Conservation (phyloP, 2,329 filamentous ascomycete species). For the Trichoderma atrobrunneum region DNA sequence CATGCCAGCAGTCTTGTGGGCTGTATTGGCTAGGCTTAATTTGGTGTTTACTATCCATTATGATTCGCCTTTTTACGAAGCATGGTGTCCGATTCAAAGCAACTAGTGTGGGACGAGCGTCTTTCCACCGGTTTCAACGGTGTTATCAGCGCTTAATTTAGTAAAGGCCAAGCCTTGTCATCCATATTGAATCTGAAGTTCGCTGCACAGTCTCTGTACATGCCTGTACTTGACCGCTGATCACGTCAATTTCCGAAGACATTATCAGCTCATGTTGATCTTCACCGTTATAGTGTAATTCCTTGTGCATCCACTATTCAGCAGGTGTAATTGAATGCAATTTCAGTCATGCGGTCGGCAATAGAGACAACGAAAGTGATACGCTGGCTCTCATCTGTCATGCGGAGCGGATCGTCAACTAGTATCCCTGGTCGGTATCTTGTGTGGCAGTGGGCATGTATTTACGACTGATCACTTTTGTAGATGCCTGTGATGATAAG, state of each 20-base stretch:
- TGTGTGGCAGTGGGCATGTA: background rate
- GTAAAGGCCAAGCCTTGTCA: background rate
- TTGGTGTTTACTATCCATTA: background rate
- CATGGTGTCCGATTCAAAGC: background rate
- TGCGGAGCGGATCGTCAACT: background rate
- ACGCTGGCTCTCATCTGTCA: background rate
- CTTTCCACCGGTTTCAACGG: background rate
- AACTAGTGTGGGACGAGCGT: background rate
- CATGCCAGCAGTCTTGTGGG: background rate
- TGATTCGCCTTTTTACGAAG: too few species aligned
- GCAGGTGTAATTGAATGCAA: background rate
- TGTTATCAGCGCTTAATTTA: background rate
- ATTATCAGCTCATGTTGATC: background rate
- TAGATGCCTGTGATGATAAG: background rate
- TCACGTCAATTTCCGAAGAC: background rate
- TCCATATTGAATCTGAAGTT: background rate
- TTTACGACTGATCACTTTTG: background rate
- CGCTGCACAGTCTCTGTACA: background rate
- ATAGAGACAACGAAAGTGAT: background rate
- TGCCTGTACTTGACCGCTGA: background rate
- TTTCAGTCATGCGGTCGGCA: background rate
- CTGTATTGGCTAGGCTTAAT: background rate
- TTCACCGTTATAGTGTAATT: background rate
- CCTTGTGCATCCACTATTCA: background rate
- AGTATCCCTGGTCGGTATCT: background rate